Percentiles rank a stretch among this genome's conserved stretches.
Evolutionary conservation across 352 stramenopile genomes (phyloP).

Genomic region (Thraustotheca clavata): DNA sequence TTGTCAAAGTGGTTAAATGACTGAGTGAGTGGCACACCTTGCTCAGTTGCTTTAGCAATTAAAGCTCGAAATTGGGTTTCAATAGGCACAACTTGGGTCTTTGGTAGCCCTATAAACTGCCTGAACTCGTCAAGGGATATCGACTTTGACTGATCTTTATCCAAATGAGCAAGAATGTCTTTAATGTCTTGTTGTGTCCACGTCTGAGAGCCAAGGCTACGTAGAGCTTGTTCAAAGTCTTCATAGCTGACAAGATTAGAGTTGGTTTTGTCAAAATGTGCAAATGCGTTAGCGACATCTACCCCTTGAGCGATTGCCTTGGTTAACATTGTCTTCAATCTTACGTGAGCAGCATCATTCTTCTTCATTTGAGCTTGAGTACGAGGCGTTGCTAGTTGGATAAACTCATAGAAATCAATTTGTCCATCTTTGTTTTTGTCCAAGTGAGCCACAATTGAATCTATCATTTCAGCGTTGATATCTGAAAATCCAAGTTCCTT

Average conservation of each 20-base stretch:
- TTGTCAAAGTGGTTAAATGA: conserved; percentile 35
- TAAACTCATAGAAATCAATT: conserved; percentile 31
- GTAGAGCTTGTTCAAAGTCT: conserved; percentile 34
- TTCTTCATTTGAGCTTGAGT: background rate
- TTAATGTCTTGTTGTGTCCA: conserved; percentile 28
- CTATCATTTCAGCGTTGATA: conserved; percentile 13
- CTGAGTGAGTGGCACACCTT: conserved; percentile 26
- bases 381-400: conserved; percentile 17
- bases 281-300: conserved; percentile 37
- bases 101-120: conserved; percentile 27
- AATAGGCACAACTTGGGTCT: background rate
- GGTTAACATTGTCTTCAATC: conserved; percentile 29
- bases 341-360: conserved; percentile 12
- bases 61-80: background rate
- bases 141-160: conserved; percentile 41
- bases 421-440: conserved; percentile 21
- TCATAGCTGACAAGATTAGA: conserved; percentile 41
- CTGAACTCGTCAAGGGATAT: conserved; percentile 55
- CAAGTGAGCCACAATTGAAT: conserved; percentile 26
- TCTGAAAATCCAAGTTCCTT: conserved; percentile 30
- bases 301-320: conserved; percentile 28
- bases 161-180: conserved; percentile 36
- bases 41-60: conserved; percentile 14
- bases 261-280: conserved; percentile 43
- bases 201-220: conserved; percentile 1